These are phyloP conservation scores for Xylaria curta DNA, from an alignment of 495 filamentous ascomycete genomes.

Conservation along the genomic window DNA sequence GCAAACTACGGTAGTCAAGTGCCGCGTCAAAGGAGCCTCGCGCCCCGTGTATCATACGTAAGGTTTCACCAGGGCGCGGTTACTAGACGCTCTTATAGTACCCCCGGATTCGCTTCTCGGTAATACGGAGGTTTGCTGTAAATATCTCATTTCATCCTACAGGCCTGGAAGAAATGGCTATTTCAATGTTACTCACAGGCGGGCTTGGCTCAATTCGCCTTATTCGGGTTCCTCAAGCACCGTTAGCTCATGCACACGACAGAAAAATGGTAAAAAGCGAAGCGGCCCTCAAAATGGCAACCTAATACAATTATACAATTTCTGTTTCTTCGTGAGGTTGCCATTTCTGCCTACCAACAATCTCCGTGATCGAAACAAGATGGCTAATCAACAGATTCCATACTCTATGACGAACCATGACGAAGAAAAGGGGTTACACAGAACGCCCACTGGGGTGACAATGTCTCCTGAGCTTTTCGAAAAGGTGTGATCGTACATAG, in stretches of 20 bases:
- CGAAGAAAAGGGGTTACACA: conserved; percentile 50
- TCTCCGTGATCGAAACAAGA: conserved; percentile 2
- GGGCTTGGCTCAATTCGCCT: conserved; percentile 12
- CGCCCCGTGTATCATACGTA: conserved; percentile 2
- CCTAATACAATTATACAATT: background rate
- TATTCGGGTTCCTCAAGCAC: conserved; percentile 15
- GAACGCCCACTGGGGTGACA: conserved; percentile 48
- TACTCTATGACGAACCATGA: conserved; percentile 32
- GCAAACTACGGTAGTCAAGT: background rate
- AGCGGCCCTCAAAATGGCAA: background rate
- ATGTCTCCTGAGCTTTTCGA: conserved; percentile 64
- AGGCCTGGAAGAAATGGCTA: conserved; percentile 28
- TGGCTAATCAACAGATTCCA: conserved; percentile 29
- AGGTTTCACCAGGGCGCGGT: conserved; percentile 1
- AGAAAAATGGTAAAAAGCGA: background rate
- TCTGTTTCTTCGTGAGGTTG: background rate
- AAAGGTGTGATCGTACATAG: conserved; percentile 42
- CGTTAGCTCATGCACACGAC: background rate
- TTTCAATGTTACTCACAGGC: conserved; percentile 10
- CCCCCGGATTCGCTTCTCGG: conserved; percentile 20
- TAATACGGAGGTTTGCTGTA: background rate
- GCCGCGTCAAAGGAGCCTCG: conserved; percentile 15
- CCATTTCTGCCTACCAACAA: background rate
- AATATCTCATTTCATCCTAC: conserved; percentile 19
- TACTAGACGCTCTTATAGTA: conserved; percentile 19